Evolutionary conservation across 306 rosid species (phyloP).

Genomic region (Quercus variabilis): DNA sequence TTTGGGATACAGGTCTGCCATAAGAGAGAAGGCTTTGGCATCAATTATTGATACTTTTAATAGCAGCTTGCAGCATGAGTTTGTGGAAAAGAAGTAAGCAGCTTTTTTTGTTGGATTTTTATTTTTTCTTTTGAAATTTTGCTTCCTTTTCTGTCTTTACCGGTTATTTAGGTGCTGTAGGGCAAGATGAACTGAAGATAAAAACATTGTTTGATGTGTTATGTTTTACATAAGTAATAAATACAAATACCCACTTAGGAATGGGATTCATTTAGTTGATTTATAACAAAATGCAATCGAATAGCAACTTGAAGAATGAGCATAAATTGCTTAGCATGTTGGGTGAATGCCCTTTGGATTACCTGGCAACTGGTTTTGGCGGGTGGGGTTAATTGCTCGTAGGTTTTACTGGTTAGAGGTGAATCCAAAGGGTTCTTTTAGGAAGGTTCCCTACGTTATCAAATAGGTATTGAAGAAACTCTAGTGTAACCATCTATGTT

Average conservation of each 20-base stretch:
- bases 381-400: too few species aligned
- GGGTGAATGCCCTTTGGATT: too few species aligned
- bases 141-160: neutral
- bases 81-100: slow-evolving; percentile 82
- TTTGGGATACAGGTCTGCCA: slow-evolving; percentile 65
- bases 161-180: neutral
- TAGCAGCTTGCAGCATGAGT: slow-evolving; percentile 64
- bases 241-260: neutral
- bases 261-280: neutral
- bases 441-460: too few species aligned
- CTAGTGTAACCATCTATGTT: neutral
- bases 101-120: neutral
- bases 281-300: neutral
- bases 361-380: too few species aligned
- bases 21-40: slow-evolving; percentile 74
- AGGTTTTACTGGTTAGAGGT: too few species aligned
- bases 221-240: neutral
- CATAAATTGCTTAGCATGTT: too few species aligned
- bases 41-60: slow-evolving; percentile 64
- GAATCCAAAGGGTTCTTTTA: too few species aligned
- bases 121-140: neutral
- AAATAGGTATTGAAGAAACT: neutral
- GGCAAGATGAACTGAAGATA: neutral
- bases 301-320: neutral
- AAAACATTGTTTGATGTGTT: neutral